Evolutionary conservation across 2,329 filamentous ascomycete genomes (phyloP), one percentile per base, ranked within the genome.

Genomic region (Pseudonectria foliicola): DNA sequence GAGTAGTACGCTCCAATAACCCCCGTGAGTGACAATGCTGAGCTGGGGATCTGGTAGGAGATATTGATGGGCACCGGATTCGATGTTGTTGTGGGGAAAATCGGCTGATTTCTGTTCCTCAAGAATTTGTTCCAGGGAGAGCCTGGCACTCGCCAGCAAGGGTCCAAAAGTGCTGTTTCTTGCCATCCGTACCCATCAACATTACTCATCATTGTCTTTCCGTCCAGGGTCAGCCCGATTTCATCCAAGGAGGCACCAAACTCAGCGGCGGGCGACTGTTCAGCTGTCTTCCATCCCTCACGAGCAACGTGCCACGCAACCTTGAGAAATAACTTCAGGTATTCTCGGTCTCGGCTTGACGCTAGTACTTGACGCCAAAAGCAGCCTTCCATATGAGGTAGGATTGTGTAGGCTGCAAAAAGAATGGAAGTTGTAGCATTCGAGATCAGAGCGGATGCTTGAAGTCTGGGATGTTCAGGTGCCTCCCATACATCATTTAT

Each of bases 121-220:
- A 52, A 40, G 29, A 42, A 50, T 21, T 46, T 48, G 35, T 51
- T 51, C 49, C 49, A 52, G 13, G 42, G 35, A 8, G 48, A 48
- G 4, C 49, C 49, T 8, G 46, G 48, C 2, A 45, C 31, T 10
- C 33, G 39, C 15, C 37, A 31, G 27, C 43, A 43, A 13, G 49
- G 49, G 16, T 52, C 45, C 40, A 45, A 50, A 33, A 34, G 27
- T 8, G 45, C 43, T 3, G 40, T 35, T 11, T 34, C 21, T 13
- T 31, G 35, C 44, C 42, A 52, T 6, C 24, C 13, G 2, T 36
- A 26, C 10, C 32, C 16, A 10, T 35, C 42, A 10, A 45, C 30
- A 14, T 30, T 44, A 13, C 38, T 42, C 10, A 51, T 13, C 8
- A 52, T 33, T 18, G 40, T 34, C 11, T 23, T 39, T 7, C 50